Evolutionary conservation across 495 filamentous ascomycete genomes (phyloP), one percentile per base, ranked within the genome.

Genomic region (Neurospora intermedia): DNA sequence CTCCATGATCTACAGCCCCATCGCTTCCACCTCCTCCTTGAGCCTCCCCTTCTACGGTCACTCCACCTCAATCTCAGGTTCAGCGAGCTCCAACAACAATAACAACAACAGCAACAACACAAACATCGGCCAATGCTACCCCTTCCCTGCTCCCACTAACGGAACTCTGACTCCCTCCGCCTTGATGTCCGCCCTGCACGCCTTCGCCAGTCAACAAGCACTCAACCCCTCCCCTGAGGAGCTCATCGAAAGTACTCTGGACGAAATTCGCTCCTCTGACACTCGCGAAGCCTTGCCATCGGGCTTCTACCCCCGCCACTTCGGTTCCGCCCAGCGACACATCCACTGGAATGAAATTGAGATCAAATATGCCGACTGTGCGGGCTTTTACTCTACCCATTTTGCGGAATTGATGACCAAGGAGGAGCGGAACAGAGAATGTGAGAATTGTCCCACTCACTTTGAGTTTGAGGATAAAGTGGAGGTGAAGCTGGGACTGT

Each of bases 191-290:
- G 15, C 20, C 48, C 20, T 27, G 2, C 9, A 11, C 20, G 23
- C 48, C 20, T 31, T 23, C 10, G 46, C 46, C 2, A 6, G 46
- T 0, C 48, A 59, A 59, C 46, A 59, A 1, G 4, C 13, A 13
- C 10, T 59, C 20, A 27, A 59, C 11, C 4, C 46, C 2, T 13
- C 27, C 20, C 20, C n/a, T 6, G 9, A 54, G 2, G 2, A 54
- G 0, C 10, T 54, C 0, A 59, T 59, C 5, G 1, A 0, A 0
- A 15, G 4, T 0, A 59, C 48, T 0, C 2, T 59, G 2, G 5
- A 20, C 11, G 48, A 59, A 6, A 27, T 11, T 7, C 20, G 48
- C 6, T 18, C 15, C 15, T 15, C 54, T 0, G 1, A 13, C 1
- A 66, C 27, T 27, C 54, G 27, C 54, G 0, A 4, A 15, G 2